Base-by-base conservation (phyloP, 1,139 yeast genomes). In the Sugiyamaella japonica region DNA sequence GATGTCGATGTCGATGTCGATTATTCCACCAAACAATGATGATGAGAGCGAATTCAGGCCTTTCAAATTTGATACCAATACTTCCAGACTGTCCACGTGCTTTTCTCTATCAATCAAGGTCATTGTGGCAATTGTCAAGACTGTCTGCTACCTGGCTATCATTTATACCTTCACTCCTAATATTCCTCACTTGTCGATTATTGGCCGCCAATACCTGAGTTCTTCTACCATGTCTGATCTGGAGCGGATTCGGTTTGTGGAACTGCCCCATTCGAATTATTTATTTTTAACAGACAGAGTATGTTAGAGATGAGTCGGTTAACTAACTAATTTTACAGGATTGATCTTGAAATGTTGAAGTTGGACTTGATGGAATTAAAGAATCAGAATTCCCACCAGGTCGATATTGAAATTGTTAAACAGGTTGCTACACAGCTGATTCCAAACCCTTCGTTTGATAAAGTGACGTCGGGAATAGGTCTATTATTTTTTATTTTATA, bases 331-430 rank as follows among this genome's bases (percentile, higher is more conserved):
- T 34, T 34, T 10, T 34, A 13, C 25, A 38, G 41, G n/a, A 3
- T 17, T 16, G 41, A 39, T 5, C 17, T 39, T 10, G 43, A 39
- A 39, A 23, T 39, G 28, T 39, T 39, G 13, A 39, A 39, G 9
- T 3, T 17, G n/a, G 29, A 39, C 9, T 39, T 15, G 9, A 12
- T 39, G 2, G 28, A 39, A 20, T 39, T 39, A 9, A 39, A 39
- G 13, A 39, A 39, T 7, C 43, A 39, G 17, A 39, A 39, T 16
- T 39, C 43, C 10, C 43, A 39, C 25, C 28, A 39, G 16, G 29
- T 39, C 13, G 43, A 39, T 39, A 39, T 39, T 39, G 43, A 39
- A 4, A 39, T 39, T 16, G 38, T 34, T 13, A 39, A 39, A 39
- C 28, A 39, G 16, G 28, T 39, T 17, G 43, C 43, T 17, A 39